These are phyloP conservation scores for Auxenochlorella pyrenoidosa DNA, from an alignment of 139 green algal genomes.

Conservation along the genomic window DNA sequence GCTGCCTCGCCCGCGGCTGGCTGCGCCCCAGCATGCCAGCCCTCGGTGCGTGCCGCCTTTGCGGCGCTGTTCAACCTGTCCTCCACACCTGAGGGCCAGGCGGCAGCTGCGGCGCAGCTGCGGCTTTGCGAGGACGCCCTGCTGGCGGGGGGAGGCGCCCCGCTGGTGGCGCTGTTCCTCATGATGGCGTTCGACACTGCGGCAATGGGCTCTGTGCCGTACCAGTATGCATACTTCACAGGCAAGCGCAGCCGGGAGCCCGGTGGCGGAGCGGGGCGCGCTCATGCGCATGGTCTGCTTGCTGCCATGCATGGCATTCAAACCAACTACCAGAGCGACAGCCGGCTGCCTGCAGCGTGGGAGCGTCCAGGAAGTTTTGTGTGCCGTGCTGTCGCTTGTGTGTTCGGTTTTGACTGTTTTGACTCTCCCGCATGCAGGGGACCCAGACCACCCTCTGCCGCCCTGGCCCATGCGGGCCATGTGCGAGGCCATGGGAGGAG, in stretches of 20 bases:
- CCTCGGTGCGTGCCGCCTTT: constrained; percentile 55
- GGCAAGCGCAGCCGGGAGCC: background rate
- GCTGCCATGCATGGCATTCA: no score
- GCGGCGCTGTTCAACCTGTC: constrained; percentile 57
- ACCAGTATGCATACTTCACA: constrained; percentile 53
- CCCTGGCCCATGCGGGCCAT: constrained; percentile 74
- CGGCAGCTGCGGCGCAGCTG: constrained; percentile 33
- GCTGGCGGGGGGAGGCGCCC: background rate
- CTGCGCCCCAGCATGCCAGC: constrained; percentile 45
- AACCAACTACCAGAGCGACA: no score
- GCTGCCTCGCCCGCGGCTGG: constrained; percentile 60
- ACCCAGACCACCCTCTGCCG: constrained; percentile 55
- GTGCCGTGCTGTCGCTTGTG: no score
- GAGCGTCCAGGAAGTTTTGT: no score
- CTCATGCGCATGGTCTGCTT: no score
- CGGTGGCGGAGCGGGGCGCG: no score
- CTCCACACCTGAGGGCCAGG: background rate
- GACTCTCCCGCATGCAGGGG: background rate
- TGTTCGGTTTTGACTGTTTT: constrained; percentile 26
- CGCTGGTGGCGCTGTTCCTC: constrained; percentile 25
- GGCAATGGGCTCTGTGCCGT: constrained; percentile 84
- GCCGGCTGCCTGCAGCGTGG: no score
- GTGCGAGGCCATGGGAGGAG: constrained; percentile 52
- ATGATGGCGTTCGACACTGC: constrained; percentile 77
- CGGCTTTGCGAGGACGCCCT: background rate